Evolutionary conservation across 805 yeast genomes (phyloP), one percentile per base, ranked within the genome.

Genomic region (Candida insectorum): DNA sequence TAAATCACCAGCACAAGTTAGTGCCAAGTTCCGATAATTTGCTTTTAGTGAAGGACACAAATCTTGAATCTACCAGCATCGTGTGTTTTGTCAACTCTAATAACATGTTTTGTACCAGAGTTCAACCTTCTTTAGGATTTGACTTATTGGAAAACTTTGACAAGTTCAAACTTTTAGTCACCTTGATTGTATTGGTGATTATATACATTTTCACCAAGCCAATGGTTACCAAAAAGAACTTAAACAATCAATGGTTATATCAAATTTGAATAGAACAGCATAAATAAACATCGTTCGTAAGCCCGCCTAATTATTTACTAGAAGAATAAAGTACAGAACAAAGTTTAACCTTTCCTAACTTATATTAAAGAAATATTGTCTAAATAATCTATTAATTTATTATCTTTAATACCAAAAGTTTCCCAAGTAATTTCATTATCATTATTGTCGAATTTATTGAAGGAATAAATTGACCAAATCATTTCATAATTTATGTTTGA

Each of bases 101-200:
- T 28, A 94, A 86, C 51, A 54, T 83, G 5, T 89, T 85, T 61
- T 85, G 89, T 50, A 81, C 94, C 0, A 68, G 77, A 36, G 69
- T 84, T 12, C 73, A 82, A 31, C 96, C 97, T 0, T 85, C 96
- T 0, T 75, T 75, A 26, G 85, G 86, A 24, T 89, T 85, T 58
- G 98, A 91, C 59, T 66, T 76, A 31, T 68, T 91, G 54, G 60
- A 69, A 19, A 67, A 70, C 32, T 93, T 93, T 52, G 86, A 81
- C 47, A 82, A 77, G 49, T 51, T 63, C 10, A 81, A 78, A 45
- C 69, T 91, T 27, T 29, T 82, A 5, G 41, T 67, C 5, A 85
- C 96, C 1, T 69, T 89, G 3, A 56, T 59, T 0, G 64, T 70
- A 0, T 62, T 89, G 29, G 34, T 75, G 1, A 53, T 65, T 0